Percentiles rank a stretch among this genome's conserved stretches.
These are phyloP conservation scores for Arachnomyces sp. DNA, from an alignment of 2,329 filamentous ascomycete genomes.

Conservation along the genomic window DNA sequence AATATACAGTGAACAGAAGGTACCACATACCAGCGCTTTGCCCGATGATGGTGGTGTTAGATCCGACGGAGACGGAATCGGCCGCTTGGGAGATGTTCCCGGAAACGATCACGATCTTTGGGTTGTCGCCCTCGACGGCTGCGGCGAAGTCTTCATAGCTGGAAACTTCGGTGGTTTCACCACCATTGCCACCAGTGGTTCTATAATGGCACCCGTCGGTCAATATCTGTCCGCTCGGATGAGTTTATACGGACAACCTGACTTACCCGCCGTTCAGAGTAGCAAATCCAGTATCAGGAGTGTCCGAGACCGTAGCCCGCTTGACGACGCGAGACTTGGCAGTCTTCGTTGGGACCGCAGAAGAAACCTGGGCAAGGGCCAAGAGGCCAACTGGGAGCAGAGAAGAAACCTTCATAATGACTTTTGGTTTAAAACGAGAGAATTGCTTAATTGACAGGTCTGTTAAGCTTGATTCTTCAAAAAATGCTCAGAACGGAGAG, in stretches of 20 bases:
- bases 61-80: constrained; percentile 39
- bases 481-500: too few relatives aligned
- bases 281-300: constrained; percentile 37
- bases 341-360: too few relatives aligned
- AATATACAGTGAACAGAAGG: not conserved
- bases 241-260: too few relatives aligned
- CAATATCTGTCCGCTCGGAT: too few relatives aligned
- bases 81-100: constrained; percentile 39
- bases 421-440: too few relatives aligned
- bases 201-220: too few relatives aligned
- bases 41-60: constrained; percentile 48
- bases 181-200: constrained; percentile 50
- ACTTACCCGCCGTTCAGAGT: constrained; percentile 41
- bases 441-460: too few relatives aligned
- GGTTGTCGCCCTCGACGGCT: constrained; percentile 41
- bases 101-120: constrained; percentile 41
- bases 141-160: constrained; percentile 44
- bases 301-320: constrained; percentile 20
- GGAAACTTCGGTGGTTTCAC: constrained; percentile 48
- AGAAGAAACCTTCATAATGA: too few relatives aligned
- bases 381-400: too few relatives aligned
- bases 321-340: constrained; percentile 10
- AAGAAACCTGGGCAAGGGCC: too few relatives aligned
- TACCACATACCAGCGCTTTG: constrained; percentile 1
- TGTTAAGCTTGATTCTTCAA: too few relatives aligned